Percentiles rank a stretch among this genome's conserved stretches.
Evolutionary conservation across 1,139 yeast species (phyloP).

Genomic region (Kodamaea anthophila): DNA sequence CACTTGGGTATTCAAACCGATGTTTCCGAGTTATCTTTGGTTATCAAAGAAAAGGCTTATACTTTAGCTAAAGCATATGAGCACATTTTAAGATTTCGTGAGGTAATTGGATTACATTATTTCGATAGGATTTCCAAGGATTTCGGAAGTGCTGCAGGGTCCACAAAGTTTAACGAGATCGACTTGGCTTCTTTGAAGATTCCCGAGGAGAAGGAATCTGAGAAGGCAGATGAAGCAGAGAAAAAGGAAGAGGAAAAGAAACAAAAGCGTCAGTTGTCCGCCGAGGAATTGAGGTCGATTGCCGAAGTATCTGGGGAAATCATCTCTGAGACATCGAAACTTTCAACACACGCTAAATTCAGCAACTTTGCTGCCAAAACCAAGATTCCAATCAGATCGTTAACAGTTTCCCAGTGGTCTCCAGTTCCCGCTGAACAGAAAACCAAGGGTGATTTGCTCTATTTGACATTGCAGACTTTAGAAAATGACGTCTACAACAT

Average conservation of each 20-base stretch:
- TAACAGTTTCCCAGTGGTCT: slow-evolving; percentile 76
- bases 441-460: slow-evolving; percentile 71
- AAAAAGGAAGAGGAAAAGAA: slow-evolving; percentile 10
- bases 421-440: slow-evolving; percentile 69
- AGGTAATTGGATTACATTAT: slow-evolving; percentile 39
- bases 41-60: slow-evolving; percentile 30
- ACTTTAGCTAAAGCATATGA: slow-evolving; percentile 34
- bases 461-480: slow-evolving; percentile 66
- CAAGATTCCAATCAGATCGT: slow-evolving; percentile 44
- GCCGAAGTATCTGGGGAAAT: slow-evolving; percentile 10
- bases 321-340: slow-evolving; percentile 6
- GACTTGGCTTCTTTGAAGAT: slow-evolving; percentile 21
- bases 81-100: slow-evolving; percentile 39
- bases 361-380: slow-evolving; percentile 19
- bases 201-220: slow-evolving; percentile 7
- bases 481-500: slow-evolving; percentile 77
- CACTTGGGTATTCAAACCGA: slow-evolving; percentile 18
- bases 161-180: slow-evolving; percentile 23
- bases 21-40: slow-evolving; percentile 16
- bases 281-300: slow-evolving; percentile 9
- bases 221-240: slow-evolving; percentile 7
- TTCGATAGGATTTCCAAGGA: slow-evolving; percentile 27
- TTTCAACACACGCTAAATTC: slow-evolving; percentile 12
- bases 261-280: slow-evolving; percentile 11
- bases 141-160: slow-evolving; percentile 17